These are phyloP conservation scores for Silene noctiflora DNA, from an alignment of 179 eudicot genomes.

Conservation along the genomic window DNA sequence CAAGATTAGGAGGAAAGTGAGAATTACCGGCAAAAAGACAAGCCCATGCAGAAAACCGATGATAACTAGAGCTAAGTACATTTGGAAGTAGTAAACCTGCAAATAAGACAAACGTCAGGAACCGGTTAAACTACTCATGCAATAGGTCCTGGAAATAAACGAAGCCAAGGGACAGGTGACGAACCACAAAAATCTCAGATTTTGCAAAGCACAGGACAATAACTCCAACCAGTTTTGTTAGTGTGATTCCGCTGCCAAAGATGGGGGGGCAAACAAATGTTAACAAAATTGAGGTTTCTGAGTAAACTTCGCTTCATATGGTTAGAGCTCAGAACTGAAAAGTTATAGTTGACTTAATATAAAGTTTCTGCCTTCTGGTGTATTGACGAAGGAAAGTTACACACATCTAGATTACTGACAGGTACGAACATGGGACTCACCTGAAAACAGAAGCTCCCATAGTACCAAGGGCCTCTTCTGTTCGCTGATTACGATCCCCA, in stretches of 20 bases:
- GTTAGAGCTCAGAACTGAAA: neutral
- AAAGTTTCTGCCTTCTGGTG: neutral
- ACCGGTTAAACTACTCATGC: neutral
- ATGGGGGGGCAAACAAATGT: neutral
- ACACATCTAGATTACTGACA: neutral
- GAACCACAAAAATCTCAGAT: constrained; percentile 94
- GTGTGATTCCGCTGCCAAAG: constrained; percentile 84
- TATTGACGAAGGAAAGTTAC: neutral
- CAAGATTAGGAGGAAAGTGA: neutral
- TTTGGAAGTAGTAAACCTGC: constrained; percentile 95
- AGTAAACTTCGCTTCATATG: neutral
- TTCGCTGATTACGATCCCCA: constrained; percentile 75
- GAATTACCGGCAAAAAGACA: constrained; percentile 82
- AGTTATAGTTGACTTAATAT: neutral
- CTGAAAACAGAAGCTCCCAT: constrained; percentile 99
- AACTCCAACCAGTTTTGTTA: constrained; percentile 91
- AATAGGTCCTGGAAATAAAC: neutral
- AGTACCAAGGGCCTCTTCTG: constrained; percentile 66
- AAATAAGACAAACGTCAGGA: constrained; percentile 20
- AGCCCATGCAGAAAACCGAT: constrained; percentile 95
- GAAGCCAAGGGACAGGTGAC: constrained; percentile 12
- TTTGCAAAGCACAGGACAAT: constrained; percentile 82
- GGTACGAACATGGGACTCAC: constrained; percentile 26
- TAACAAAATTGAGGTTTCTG: neutral
- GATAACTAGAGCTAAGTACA: constrained; percentile 87